phyloP scores from a whole-genome alignment of 2,329 filamentous ascomycete genomes.

The Fulvia fulva region DNA sequence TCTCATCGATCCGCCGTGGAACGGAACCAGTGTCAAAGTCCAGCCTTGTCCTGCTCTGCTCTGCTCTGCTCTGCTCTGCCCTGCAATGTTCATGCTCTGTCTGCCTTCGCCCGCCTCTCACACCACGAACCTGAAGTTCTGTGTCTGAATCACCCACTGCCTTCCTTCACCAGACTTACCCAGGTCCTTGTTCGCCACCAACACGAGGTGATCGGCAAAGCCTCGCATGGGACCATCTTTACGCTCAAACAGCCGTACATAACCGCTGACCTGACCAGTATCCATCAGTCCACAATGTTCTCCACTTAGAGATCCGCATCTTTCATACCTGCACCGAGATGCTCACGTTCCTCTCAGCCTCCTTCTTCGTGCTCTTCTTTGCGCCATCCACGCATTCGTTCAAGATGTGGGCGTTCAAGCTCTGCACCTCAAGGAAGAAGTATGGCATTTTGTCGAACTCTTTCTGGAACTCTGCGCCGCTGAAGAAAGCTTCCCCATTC shows the following conservation, averaged over 20 bases:
- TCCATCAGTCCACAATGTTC: neutral
- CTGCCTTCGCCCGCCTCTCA: conserved; percentile 22
- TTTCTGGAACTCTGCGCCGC: conserved; percentile 62
- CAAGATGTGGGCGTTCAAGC: conserved; percentile 72
- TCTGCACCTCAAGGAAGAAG: conserved; percentile 68
- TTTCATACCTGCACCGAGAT: conserved; percentile 58
- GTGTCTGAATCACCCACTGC: conserved; percentile 41
- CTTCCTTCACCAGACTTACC: conserved; percentile 31
- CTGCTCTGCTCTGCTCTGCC: neutral
- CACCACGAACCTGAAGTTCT: conserved; percentile 43
- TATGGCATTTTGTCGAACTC: conserved; percentile 60
- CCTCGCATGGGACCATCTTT: conserved; percentile 61
- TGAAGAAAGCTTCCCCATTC: conserved; percentile 67
- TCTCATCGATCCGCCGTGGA: too few relatives aligned
- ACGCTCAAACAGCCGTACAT: conserved; percentile 60
- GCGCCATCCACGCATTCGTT: conserved; percentile 51
- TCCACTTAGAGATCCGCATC: too few relatives aligned
- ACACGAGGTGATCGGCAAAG: conserved; percentile 76
- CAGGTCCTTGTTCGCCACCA: conserved; percentile 59
- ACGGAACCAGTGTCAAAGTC: too few relatives aligned
- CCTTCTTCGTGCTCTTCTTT: conserved; percentile 30
- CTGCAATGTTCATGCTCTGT: neutral
- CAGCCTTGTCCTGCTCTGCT: too few relatives aligned
- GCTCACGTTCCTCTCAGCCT: conserved; percentile 58
- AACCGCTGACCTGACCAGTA: conserved; percentile 56